Conservation (phyloP, 352 stramenopile genomes). For the Pilasporangium apinafurcum region DNA sequence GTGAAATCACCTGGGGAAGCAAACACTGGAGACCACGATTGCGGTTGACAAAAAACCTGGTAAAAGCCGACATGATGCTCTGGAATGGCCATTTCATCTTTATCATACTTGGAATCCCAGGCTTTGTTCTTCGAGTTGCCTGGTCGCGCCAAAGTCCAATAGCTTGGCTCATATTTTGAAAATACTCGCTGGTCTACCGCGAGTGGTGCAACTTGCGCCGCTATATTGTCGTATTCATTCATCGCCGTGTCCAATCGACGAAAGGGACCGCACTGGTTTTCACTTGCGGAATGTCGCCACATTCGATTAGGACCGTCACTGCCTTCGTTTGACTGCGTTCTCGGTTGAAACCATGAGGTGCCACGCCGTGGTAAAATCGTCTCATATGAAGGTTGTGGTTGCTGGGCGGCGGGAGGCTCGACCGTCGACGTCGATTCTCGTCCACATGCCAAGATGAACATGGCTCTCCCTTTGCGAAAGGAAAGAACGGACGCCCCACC, state of each 20-base stretch:
- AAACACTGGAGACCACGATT: constrained; percentile 68
- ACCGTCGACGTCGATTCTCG: constrained; percentile 12
- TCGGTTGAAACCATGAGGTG: constrained; percentile 3
- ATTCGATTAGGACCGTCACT: constrained; percentile 2
- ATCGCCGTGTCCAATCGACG: constrained; percentile 9
- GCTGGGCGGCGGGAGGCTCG: background rate
- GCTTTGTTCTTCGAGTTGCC: constrained; percentile 4
- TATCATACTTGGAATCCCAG: constrained; percentile 2
- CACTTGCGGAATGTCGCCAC: constrained; percentile 11
- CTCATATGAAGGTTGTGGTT: constrained; percentile 10
- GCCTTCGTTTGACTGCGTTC: constrained; percentile 7
- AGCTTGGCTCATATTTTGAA: constrained; percentile 4
- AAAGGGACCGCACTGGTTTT: background rate
- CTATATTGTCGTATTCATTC: constrained; percentile 29
- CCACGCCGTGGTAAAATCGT: constrained; percentile 7
- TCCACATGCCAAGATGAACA: constrained; percentile 33
- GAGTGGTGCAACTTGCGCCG: constrained; percentile 11
- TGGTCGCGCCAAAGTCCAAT: constrained; percentile 11
- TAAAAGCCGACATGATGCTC: constrained; percentile 62
- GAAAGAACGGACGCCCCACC: too few species aligned
- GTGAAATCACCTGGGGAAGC: constrained; percentile 72
- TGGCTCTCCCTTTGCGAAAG: too few species aligned
- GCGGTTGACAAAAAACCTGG: constrained; percentile 55
- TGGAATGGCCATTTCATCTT: constrained; percentile 59
- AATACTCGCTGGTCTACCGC: background rate